Percentiles rank a stretch among this genome's conserved stretches.
phyloP scores from a whole-genome alignment of 345 rosid species.

The Eucalyptus pauciflora region DNA sequence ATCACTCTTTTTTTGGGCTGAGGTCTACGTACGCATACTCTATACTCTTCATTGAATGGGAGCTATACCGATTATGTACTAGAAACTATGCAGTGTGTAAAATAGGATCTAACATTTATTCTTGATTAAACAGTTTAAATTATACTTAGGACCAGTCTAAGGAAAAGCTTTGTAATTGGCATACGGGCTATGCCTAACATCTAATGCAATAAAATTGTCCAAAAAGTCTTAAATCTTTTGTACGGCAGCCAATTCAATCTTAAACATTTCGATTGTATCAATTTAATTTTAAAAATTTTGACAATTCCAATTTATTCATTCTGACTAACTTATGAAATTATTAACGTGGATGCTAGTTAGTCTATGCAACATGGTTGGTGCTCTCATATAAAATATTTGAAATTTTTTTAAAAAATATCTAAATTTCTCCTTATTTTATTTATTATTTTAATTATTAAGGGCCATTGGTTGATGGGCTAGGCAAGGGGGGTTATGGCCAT shows the following conservation, averaged over 20 bases:
- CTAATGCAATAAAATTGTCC: background rate
- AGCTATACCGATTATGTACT: background rate
- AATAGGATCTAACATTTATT: background rate
- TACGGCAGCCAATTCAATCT: accelerated
- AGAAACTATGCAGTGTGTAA: background rate
- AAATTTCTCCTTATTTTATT: too few species aligned
- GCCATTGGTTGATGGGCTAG: accelerated
- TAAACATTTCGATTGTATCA: accelerated
- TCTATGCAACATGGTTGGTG: accelerated
- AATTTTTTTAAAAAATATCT: accelerated
- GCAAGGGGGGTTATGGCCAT: background rate
- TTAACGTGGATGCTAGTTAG: accelerated
- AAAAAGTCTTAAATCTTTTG: too few species aligned
- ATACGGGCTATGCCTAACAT: background rate
- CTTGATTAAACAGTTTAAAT: background rate
- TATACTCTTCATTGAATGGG: background rate
- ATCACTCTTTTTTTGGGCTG: background rate
- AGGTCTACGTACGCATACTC: background rate
- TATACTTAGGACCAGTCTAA: background rate
- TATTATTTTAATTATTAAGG: background rate
- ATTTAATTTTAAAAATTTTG: too few species aligned
- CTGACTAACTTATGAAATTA: too few species aligned
- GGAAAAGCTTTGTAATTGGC: background rate
- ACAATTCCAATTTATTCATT: too few species aligned
- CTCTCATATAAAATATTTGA: background rate